Conservation (phyloP, 768 basidiomycete genomes). For the Amyloporia xantha region DNA sequence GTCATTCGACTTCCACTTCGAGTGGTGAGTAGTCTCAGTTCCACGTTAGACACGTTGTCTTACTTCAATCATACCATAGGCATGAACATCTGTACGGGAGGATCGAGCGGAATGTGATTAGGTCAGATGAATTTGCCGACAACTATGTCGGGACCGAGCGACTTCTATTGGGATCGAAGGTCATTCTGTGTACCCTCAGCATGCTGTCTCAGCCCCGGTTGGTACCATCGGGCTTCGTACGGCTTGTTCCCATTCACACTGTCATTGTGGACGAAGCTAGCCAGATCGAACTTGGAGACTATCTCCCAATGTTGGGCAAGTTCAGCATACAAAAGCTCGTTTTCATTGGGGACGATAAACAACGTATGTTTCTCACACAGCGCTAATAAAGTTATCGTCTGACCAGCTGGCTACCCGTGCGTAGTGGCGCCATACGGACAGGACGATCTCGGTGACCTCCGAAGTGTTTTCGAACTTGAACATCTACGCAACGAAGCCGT, state of each 20-base stretch:
- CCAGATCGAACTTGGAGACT: slow-evolving; percentile 38
- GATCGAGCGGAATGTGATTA: slow-evolving; percentile 30
- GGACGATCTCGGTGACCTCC: slow-evolving; percentile 22
- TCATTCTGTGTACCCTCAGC: slow-evolving; percentile 42
- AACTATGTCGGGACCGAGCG: slow-evolving; percentile 14
- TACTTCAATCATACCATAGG: slow-evolving; percentile 22
- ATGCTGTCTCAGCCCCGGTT: slow-evolving; percentile 33
- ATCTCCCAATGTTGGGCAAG: slow-evolving; percentile 27
- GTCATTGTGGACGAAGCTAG: slow-evolving; percentile 43
- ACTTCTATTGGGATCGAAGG: slow-evolving; percentile 23
- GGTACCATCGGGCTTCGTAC: slow-evolving; percentile 12
- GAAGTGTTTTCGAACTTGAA: slow-evolving; percentile 29
- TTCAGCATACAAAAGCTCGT: slow-evolving; percentile 18
- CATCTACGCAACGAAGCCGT: slow-evolving; percentile 19
- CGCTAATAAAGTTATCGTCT: background rate
- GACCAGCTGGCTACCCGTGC: background rate
- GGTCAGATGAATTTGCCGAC: slow-evolving; percentile 26
- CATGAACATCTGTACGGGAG: slow-evolving; percentile 40
- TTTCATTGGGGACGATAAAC: slow-evolving; percentile 28
- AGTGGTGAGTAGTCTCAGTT: slow-evolving; percentile 29
- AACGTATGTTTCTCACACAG: slow-evolving; percentile 22
- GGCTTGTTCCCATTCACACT: slow-evolving; percentile 27
- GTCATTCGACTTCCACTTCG: slow-evolving; percentile 43
- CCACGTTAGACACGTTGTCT: background rate
- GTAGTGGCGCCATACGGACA: slow-evolving; percentile 31